Base-by-base conservation (phyloP, 208 protist genomes). In the Leishmania tarentolae region DNA sequence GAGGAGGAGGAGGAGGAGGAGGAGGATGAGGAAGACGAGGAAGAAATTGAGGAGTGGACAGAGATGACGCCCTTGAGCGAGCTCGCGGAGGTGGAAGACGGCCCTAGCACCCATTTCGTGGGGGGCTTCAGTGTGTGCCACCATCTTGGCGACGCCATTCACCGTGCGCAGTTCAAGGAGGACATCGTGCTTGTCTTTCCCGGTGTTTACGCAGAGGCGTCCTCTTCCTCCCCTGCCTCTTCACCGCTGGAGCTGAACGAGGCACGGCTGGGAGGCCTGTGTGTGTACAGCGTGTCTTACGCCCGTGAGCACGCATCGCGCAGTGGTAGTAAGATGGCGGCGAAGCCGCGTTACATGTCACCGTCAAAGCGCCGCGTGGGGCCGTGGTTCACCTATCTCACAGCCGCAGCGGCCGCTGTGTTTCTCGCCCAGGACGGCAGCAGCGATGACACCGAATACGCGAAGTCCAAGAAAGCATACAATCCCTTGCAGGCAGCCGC, bases 141-240 rank as follows among this genome's bases (percentile, higher is more conserved):
- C 19, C 88, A 81, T 42, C 85, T 96, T 46, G 87, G 88, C 19
- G 87, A 92, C 74, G 89, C 87, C 2, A 75, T 96, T 37, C 61
- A 61, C 35, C 50, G 61, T 1, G 84, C 91, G 42, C 80, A 83
- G 68, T 97, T 95, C 86, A 82, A 87, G 56, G 85, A 95, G 65
- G 94, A 97, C 68, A 74, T 89, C 52, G 81, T 97, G 11, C 85
- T 94, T 44, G 88, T 96, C 21, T 97, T 95, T 78, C 90, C 92
- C 28, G 91, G 91, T 42, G 42, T 88, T 21, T 95, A 96, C 84
- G 61, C 78, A 42, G 80, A 28, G 35, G 81, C 66, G 13, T 63
- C 66, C 17, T 17, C 50, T 42, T 52, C 46, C 19, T 52, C 81
- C 15, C 28, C 78, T 0, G 46, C 40, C 2, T 74, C 86, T 44